Conservation (phyloP, 139 green algal genomes). For the Deuterostichococcus epilithicus region DNA sequence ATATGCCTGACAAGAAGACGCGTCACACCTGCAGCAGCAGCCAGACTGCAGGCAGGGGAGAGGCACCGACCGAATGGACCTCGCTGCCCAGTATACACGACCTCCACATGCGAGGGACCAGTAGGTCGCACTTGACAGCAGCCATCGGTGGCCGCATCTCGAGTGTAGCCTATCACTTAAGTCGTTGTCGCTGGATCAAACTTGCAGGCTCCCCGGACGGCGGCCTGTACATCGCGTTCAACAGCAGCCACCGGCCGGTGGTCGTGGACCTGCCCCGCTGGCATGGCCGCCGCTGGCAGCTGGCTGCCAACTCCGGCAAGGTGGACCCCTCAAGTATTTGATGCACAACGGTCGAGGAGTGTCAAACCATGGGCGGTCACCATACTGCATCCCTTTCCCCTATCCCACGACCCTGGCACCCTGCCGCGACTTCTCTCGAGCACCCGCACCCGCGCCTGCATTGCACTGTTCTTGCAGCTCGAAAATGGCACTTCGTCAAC, state of each 20-base stretch:
- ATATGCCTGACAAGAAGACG: too few relatives aligned
- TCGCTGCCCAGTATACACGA: too few relatives aligned
- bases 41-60: too few relatives aligned
- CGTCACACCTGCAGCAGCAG: too few relatives aligned
- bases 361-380: neutral
- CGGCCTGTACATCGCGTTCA: constrained; percentile 71
- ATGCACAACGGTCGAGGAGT: neutral
- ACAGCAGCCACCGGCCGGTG: constrained; percentile 38
- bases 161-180: too few relatives aligned
- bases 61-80: too few relatives aligned
- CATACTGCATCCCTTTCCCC: neutral
- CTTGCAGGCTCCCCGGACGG: constrained; percentile 9
- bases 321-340: constrained; percentile 16
- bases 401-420: neutral
- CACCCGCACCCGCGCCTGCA: too few relatives aligned
- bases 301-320: constrained; percentile 74
- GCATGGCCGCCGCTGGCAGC: constrained; percentile 55
- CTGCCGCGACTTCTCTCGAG: neutral
- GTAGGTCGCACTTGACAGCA: too few relatives aligned
- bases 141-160: too few relatives aligned
- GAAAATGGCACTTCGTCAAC: neutral
- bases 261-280: constrained; percentile 59
- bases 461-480: neutral
- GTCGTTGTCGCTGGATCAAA: neutral
- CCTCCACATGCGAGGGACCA: too few relatives aligned